phyloP scores from a whole-genome alignment of 257 asterid species.

The Gentiana macrophylla region DNA sequence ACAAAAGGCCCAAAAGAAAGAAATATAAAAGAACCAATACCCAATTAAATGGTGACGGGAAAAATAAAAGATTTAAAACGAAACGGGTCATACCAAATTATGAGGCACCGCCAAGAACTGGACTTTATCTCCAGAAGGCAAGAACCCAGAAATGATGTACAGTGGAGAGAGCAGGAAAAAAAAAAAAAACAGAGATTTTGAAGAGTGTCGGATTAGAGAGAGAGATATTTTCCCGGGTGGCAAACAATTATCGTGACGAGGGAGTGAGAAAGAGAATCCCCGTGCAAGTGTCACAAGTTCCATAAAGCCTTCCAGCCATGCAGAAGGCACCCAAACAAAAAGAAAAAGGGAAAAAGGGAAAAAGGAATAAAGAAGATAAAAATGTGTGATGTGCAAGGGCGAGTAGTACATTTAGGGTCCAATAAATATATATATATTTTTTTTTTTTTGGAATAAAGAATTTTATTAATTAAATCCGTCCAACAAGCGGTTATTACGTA shows the following conservation, averaged over 20 bases:
- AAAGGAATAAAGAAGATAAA: no score
- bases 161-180: constrained; percentile 2
- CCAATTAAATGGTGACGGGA: constrained; percentile 1
- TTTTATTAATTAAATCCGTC: no score
- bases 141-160: constrained; percentile 6
- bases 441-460: no score
- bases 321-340: constrained; percentile 41
- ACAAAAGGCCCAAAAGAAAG: constrained; percentile 11
- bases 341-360: no score
- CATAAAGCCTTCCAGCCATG: constrained; percentile 47
- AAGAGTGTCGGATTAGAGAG: constrained; percentile 9
- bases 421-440: no score
- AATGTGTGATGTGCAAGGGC: no score
- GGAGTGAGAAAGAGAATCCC: constrained; percentile 34
- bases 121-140: constrained; percentile 10
- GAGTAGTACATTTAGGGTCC: no score
- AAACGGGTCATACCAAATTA: constrained; percentile 23
- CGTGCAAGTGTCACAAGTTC: constrained; percentile 42
- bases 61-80: constrained; percentile 5
- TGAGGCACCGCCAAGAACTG: constrained; percentile 16
- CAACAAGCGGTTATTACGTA: no score
- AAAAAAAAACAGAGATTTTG: neutral
- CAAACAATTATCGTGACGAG: constrained; percentile 28
- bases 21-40: neutral
- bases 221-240: constrained; percentile 31